Base-by-base conservation (phyloP, 208 protist genomes). In the Phytomonas francai region DNA sequence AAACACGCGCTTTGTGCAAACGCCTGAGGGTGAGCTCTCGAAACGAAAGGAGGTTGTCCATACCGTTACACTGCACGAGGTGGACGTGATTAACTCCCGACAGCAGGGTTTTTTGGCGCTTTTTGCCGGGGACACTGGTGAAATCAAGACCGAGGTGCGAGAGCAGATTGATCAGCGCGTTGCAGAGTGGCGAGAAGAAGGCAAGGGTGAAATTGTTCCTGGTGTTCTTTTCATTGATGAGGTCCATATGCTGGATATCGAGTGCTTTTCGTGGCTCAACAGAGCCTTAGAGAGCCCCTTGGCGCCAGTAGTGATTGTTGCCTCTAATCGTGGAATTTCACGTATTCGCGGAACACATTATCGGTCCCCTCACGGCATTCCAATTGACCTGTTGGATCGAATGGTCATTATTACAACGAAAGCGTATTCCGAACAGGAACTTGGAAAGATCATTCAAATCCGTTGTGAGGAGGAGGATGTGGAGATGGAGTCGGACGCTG, bases 241-340 rank as follows among this genome's bases (percentile, higher is more conserved):
- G 77, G 97, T 99, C 19, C 98, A 99, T 87, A 99, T 99, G 99
- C 91, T 99, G 8, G 99, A 99, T 75, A 98, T 99, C 60, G 99
- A 99, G 78, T 99, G 99, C 85, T 99, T 99, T 81, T 99, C 98
- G 25, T 99, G 98, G 91, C 86, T 99, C 30, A 99, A 99, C 83
- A 88, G 98, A 62, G 99, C 99, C 0, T 80, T 99, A 0, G 99
- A 99, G 87, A 96, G 83, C 63, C 93, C 98, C 22, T 84, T 99
- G 65, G 94, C 99, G 6, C 99, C 99, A 0, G 96, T 99, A 32
- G 83, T 99, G 25, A 97, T 99, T 61, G 95, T 99, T 73, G 99
- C 99, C 11, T 99, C 98, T 3, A 99, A 99, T 85, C 79, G 99
- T 36, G 94, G 98, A 68, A 99, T 99, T 70, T 99, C 98, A 2